phyloP scores from a whole-genome alignment of 148 eudicot species.

The Silene conica region DNA sequence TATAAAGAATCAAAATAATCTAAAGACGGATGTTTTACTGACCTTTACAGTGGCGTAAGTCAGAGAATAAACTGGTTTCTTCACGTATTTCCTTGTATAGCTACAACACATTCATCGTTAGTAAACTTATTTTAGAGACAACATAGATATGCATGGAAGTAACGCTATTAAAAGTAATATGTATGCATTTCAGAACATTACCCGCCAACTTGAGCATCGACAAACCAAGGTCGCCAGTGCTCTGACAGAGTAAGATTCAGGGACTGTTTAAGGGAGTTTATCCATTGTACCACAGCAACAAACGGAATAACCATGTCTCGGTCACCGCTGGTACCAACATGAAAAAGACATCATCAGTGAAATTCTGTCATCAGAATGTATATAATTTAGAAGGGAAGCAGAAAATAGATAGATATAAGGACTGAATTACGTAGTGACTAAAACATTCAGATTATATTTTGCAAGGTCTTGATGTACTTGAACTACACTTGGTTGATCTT shows the following conservation, averaged over 20 bases:
- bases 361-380: not conserved
- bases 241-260: conserved; percentile 35
- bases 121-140: conserved; percentile 1
- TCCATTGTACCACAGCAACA: conserved; percentile 41
- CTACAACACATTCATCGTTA: conserved; percentile 17
- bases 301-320: conserved; percentile 43
- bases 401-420: not conserved
- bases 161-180: not conserved
- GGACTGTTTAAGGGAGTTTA: conserved; percentile 31
- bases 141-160: not conserved
- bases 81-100: conserved; percentile 32
- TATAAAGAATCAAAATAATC: not conserved
- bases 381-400: not conserved
- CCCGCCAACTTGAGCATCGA: conserved; percentile 50
- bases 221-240: conserved; percentile 44
- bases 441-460: conserved; percentile 27
- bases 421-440: conserved; percentile 28
- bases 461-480: conserved; percentile 31
- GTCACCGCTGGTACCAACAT: conserved; percentile 27
- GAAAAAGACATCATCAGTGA: not conserved
- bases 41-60: conserved; percentile 46
- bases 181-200: conserved; percentile 13
- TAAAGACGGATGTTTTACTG: not conserved
- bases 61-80: conserved; percentile 26
- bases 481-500: conserved; percentile 36